Conservation (phyloP, 2,329 filamentous ascomycete genomes). For the Microsporum ferrugineum region DNA sequence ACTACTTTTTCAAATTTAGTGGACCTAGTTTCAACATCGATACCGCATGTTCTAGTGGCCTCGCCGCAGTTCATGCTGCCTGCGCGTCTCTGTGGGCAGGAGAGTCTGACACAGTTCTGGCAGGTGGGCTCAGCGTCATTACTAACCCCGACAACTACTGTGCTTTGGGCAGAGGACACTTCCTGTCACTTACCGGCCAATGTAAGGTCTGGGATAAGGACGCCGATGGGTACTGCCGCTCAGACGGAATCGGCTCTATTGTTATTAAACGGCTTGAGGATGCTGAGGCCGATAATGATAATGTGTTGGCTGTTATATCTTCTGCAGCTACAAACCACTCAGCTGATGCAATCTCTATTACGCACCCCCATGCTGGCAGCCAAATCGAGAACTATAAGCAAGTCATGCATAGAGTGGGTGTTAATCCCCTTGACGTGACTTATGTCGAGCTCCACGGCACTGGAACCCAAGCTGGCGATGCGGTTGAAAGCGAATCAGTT, state of each 20-base stretch:
- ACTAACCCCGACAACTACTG: constrained; percentile 15
- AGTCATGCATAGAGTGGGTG: constrained; percentile 59
- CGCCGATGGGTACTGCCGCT: constrained; percentile 36
- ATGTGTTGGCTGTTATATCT: constrained; percentile 32
- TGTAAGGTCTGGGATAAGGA: constrained; percentile 24
- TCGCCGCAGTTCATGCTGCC: constrained; percentile 14
- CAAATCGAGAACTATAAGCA: constrained; percentile 60
- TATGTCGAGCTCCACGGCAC: constrained; percentile 2
- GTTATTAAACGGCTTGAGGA: constrained; percentile 32
- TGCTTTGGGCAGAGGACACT: constrained; percentile 21
- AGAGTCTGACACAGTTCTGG: constrained; percentile 14
- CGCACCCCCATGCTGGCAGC: constrained; percentile 65
- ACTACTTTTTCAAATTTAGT: constrained; percentile 12
- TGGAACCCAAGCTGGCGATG: constrained; percentile 5
- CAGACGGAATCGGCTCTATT: constrained; percentile 32
- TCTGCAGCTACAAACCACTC: constrained; percentile 70
- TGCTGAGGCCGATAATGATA: constrained; percentile 32
- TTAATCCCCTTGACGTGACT: constrained; percentile 30
- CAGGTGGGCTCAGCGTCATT: constrained; percentile 22
- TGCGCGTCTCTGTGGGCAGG: constrained; percentile 11
- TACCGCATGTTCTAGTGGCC: constrained; percentile 14
- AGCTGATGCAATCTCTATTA: constrained; percentile 70
- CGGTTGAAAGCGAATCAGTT: constrained; percentile 42
- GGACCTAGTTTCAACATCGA: constrained; percentile 13
- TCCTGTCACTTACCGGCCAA: constrained; percentile 23